Evolutionary conservation across 169 alveolate species (phyloP), one percentile per base, ranked within the genome.

Genomic region (Plasmodium gonderi): DNA sequence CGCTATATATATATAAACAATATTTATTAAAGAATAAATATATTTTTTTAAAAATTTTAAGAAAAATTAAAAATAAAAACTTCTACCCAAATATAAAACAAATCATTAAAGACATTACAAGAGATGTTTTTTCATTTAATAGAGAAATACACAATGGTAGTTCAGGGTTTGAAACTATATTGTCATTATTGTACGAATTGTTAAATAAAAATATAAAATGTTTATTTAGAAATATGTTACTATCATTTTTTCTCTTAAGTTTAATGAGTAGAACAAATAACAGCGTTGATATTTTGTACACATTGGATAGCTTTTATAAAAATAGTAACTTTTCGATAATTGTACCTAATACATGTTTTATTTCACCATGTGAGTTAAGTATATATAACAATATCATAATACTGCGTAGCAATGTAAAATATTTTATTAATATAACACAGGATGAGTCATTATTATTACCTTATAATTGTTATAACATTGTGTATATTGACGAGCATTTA

Each of bases 251-350:
- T 31, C 23, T 90, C 26, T 64, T 80, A 20, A 69, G 91, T 72
- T 67, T 80, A 49, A 77, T 90, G 87, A 80, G 91, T 78, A 60
- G 91, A 90, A 90, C 91, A 0, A 90, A 90, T 31, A 80, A 90
- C 67, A 90, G 85, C 33, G 94, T 90, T 44, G 91, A 90, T 38
- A 90, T 90, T 38, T 90, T 80, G 31, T 90, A 80, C 54, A 80
- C 77, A 26, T 76, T 80, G 47, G 91, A 80, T 45, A 69, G 42
- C 17, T 90, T 60, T 74, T 80, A 77, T n/a, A 80, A 90, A 80
- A 90, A 90, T 42, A 44, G 42, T 23, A 77, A 90, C 44, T 80
- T 60, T 17, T 69, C 91, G 14, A 12, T 72, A 65, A 78, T 90
- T 20, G 42, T 90, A 8, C 91, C 94, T 12, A 36, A 81, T 47